Evolutionary conservation across 2,329 filamentous ascomycete genomes (phyloP), one percentile per base, ranked within the genome.

Genomic region (Lomentospora prolificans): DNA sequence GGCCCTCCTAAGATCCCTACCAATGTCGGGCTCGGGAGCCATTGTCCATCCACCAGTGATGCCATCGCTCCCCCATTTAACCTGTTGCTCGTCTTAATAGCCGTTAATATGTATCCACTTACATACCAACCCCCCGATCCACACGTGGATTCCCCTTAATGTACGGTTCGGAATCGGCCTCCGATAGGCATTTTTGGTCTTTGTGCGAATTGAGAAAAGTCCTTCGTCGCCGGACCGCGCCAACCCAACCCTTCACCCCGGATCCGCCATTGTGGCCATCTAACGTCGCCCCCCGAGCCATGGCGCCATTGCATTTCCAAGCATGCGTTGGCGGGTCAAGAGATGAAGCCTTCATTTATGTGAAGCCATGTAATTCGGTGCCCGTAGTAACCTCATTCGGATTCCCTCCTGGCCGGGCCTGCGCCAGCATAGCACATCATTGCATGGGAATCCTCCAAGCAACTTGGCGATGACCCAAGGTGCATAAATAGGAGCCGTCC

Each of bases 301-400:
- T 48, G 44, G 44, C 19, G 44, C 22, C 17, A 48, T 48, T 9
- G n/a, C 44, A 2, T 12, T 48, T 48, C 22, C 3, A 22, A 27
- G 17, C 22, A 10, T 25, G 17, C 9, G 44, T 10, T 46, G 17
- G 19, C 22, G 44, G 44, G 22, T 1, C 10, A 25, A 27, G 12
- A 48, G 44, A 48, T 25, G 17, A 48, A 48, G 5, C 19, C 10
- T 6, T 55, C 36, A 31, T 55, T 33, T 55, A 55, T 55, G 12
- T 36, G 53, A 48, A 8, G 53, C 53, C 17, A 8, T n/a, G 28
- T 17, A 50, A 55, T 55, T 50, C 27, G 1, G 4, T 22, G n/a
- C 36, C 24, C 36, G 30, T 24, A 17, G 28, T 46, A 24, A 54
- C 24, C 14, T 44, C 24, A 46, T 19, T 44, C 36, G 25, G n/a